phyloP scores from a whole-genome alignment of 345 rosid genomes.

The Salix caprea region DNA sequence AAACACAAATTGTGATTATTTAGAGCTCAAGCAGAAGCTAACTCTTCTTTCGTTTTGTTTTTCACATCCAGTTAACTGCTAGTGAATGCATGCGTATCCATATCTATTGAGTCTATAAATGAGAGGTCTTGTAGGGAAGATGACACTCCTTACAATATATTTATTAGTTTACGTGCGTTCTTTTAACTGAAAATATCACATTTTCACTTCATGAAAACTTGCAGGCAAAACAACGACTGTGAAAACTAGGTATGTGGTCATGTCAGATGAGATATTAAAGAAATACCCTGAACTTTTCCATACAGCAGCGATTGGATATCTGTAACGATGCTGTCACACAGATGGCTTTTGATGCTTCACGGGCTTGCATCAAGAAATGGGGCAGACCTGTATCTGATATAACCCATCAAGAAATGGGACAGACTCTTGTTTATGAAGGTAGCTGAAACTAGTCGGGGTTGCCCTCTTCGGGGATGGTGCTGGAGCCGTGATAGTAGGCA shows the following conservation, averaged over 20 bases:
- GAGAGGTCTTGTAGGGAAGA: neutral
- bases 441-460: constrained; percentile 95
- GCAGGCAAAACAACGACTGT: constrained; percentile 94
- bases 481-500: constrained; percentile 74
- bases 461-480: constrained; percentile 96
- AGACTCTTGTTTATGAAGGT: no score
- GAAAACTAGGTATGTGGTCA: constrained; percentile 89
- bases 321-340: no score
- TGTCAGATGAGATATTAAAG: constrained; percentile 86
- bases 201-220: constrained; percentile 2
- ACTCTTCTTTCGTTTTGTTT: constrained; percentile 12
- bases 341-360: constrained; percentile 89
- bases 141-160: neutral
- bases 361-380: constrained; percentile 76
- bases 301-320: no score
- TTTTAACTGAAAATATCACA: neutral
- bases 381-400: constrained; percentile 70
- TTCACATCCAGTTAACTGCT: neutral
- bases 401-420: constrained; percentile 17
- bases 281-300: constrained; percentile 82
- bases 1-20: constrained; percentile 88
- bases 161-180: neutral
- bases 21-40: constrained; percentile 82
- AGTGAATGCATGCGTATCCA: neutral
- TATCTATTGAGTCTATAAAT: neutral